Conservation (phyloP, 768 basidiomycete species). For the Peribolospora kevripleyi region DNA sequence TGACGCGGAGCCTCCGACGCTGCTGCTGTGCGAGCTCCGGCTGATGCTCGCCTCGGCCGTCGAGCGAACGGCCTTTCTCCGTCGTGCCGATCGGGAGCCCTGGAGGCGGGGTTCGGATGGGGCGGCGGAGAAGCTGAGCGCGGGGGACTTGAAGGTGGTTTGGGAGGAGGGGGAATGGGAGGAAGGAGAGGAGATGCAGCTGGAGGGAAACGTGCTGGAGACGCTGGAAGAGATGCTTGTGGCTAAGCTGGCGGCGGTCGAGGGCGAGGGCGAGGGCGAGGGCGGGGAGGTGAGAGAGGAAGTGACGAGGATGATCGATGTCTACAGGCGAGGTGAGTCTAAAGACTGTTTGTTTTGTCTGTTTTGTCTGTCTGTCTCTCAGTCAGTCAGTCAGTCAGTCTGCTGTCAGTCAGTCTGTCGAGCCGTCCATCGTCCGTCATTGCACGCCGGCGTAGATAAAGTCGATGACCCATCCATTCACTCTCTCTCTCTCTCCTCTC, state of each 20-base stretch:
- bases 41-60: constrained; percentile 11
- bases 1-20: constrained; percentile 15
- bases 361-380: too few species aligned
- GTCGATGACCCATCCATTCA: too few species aligned
- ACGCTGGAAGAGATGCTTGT: constrained; percentile 41
- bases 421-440: too few species aligned
- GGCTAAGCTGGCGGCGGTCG: constrained; percentile 8
- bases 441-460: too few species aligned
- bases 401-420: too few species aligned
- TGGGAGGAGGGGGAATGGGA: constrained; percentile 13
- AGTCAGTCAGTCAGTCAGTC: too few species aligned
- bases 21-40: constrained; percentile 17
- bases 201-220: constrained; percentile 42
- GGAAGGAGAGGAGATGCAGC: constrained; percentile 23
- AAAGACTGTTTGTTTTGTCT: too few species aligned
- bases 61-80: too few species aligned
- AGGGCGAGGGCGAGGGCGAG: neutral
- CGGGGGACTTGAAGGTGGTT: constrained; percentile 9
- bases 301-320: constrained; percentile 37
- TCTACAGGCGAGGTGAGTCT: constrained; percentile 40
- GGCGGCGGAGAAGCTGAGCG: constrained; percentile 10
- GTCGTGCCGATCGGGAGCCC: constrained; percentile 36
- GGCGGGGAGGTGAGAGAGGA: constrained; percentile 26
- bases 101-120: constrained; percentile 15
- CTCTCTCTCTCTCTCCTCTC: too few species aligned